Evolutionary conservation across 2,329 filamentous ascomycete species (phyloP), one percentile per base, ranked within the genome.

Genomic region (Neopestalotiopsis clavispora): DNA sequence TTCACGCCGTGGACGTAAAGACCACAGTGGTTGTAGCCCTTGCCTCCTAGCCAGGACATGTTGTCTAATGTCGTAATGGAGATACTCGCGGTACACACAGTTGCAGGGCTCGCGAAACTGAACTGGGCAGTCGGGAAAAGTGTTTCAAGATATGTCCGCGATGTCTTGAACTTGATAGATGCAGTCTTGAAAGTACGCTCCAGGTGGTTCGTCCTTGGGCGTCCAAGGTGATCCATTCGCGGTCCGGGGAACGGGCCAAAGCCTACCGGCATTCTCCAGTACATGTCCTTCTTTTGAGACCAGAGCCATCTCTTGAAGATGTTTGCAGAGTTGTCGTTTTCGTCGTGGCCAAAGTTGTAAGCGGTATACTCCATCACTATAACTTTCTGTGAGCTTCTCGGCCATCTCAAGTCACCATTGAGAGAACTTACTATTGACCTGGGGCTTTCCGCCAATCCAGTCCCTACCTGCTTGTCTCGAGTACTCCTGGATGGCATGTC

Each of bases 1-100:
- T 89, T 78, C 1, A 91, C 85, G 0, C 87, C 89, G 70, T 91
- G 89, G 17, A 92, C 84, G 73, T 89, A 91, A 0, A 92, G 81
- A 0, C 88, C 89, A 14, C 89, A 79, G 71, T 86, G 84, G 20
- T 80, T 84, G 74, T 91, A 91, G 0, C 89, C 88, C 0, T 79
- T 77, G 2, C 89, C 89, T 3, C 86, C 88, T 0, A 92, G 83
- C 89, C 89, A 91, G 38, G 85, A 81, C 81, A 91, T 85, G 0
- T 85, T 84, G 49, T 80, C 76, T 2, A 88, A 75, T 1, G 80
- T 82, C 0, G 76, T 86, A 23, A 79, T 77, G 0, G 78, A 80
- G 66, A 84, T 79, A 34, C 79, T 84, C 1, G 82, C 84, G 13
- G 80, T 78, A 1, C 81, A 84, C 1, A 85, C 75, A 0, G 84